phyloP scores from a whole-genome alignment of 106 monocot species.

The Allium fistulosum region DNA sequence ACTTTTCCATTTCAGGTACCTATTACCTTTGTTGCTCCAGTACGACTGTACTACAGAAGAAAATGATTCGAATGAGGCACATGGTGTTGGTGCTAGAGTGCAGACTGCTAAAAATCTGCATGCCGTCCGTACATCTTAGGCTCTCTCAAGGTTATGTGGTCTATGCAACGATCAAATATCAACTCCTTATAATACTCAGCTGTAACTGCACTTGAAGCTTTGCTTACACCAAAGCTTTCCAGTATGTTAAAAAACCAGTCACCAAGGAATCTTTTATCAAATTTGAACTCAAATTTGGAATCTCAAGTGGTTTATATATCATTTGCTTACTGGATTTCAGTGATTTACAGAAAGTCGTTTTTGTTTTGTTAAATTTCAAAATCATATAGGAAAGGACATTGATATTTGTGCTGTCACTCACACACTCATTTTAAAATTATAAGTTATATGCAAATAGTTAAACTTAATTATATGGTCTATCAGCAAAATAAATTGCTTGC shows the following conservation, averaged over 20 bases:
- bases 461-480: too few relatives aligned
- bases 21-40: conserved; percentile 85
- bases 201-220: conserved; percentile 52
- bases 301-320: conserved; percentile 68
- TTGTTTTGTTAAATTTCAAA: too few relatives aligned
- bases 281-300: conserved; percentile 91
- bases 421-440: neutral
- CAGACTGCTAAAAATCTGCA: conserved; percentile 93
- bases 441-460: too few relatives aligned
- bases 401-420: neutral
- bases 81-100: conserved; percentile 96
- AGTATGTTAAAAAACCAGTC: conserved; percentile 64
- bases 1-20: conserved; percentile 51
- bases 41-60: conserved; percentile 95
- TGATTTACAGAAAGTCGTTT: neutral
- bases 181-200: conserved; percentile 72
- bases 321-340: neutral
- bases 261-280: conserved; percentile 65
- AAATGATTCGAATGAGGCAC: conserved; percentile 47
- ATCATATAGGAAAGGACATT: too few relatives aligned
- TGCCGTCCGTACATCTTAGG: conserved; percentile 66
- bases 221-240: conserved; percentile 97
- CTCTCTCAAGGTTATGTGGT: conserved; percentile 80
- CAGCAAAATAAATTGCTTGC: too few relatives aligned
- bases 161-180: conserved; percentile 43